A percentile compares a stretch with the other conserved stretches of the same genome.
Conservation (phyloP, 2,329 filamentous ascomycete species). For the Dothistroma pini region DNA sequence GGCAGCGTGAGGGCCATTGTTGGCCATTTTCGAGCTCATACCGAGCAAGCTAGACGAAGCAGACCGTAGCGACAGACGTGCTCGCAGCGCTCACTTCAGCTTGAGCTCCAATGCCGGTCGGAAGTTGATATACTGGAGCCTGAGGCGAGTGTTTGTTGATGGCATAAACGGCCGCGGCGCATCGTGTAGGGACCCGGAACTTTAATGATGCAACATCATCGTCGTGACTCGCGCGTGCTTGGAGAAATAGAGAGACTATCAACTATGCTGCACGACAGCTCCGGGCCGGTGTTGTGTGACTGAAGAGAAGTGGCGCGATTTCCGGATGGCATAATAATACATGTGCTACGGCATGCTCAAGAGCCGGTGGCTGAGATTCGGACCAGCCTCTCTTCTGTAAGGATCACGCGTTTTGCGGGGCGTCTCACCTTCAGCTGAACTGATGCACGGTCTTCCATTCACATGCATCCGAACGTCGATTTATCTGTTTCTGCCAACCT, state of each 20-base stretch:
- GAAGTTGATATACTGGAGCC: neutral
- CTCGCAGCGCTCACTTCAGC: neutral
- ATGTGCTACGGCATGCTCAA: neutral
- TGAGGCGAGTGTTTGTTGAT: slow-evolving; percentile 7
- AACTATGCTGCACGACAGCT: neutral
- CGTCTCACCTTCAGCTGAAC: too few species aligned
- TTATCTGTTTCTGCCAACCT: too few species aligned
- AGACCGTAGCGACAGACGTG: slow-evolving; percentile 1
- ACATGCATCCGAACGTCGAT: neutral
- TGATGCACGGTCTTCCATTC: neutral
- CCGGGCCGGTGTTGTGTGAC: neutral
- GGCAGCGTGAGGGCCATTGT: slow-evolving; percentile 69
- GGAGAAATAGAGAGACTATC: neutral
- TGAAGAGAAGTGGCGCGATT: neutral
- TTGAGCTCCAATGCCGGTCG: neutral
- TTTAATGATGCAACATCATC: slow-evolving; percentile 2
- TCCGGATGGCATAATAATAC: neutral
- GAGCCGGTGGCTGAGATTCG: neutral
- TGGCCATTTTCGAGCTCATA: slow-evolving; percentile 21
- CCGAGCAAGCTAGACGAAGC: neutral
- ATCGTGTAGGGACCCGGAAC: slow-evolving; percentile 7
- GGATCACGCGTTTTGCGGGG: too few species aligned
- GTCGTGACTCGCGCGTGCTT: neutral
- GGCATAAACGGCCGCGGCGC: neutral
- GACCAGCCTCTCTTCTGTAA: too few species aligned